Conservation (phyloP, 805 yeast genomes). For the Kodamaea kakaduensis region DNA sequence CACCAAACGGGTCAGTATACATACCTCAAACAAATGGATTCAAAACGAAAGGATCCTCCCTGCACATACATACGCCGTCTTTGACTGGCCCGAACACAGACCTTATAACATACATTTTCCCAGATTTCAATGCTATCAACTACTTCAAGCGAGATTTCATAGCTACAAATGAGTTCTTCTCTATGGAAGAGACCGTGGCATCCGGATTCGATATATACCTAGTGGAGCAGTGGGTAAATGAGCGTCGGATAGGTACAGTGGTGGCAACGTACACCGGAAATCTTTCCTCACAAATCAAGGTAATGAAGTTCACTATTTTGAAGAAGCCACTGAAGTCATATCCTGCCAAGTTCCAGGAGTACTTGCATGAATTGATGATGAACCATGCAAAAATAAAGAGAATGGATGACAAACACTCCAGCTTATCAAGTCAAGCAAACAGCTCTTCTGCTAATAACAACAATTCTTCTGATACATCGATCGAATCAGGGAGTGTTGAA, state of each 20-base stretch:
- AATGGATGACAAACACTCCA: conserved; percentile 20
- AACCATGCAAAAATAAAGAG: conserved; percentile 68
- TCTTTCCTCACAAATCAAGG: conserved; percentile 56
- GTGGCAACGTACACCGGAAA: conserved; percentile 88
- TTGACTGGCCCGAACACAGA: conserved; percentile 5
- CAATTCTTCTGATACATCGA: neutral
- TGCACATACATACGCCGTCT: neutral
- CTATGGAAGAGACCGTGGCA: conserved; percentile 45
- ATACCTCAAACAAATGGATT: neutral
- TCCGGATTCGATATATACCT: conserved; percentile 84
- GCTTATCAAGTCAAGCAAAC: conserved; percentile 5
- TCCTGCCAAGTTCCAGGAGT: conserved; percentile 51
- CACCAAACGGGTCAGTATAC: neutral
- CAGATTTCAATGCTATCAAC: conserved; percentile 55
- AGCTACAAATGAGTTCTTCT: conserved; percentile 30
- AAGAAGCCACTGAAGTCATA: conserved; percentile 46
- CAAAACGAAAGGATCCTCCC: neutral
- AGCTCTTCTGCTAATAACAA: conserved; percentile 2
- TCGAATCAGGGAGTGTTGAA: conserved; percentile 1
- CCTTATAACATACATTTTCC: conserved; percentile 42
- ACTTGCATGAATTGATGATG: conserved; percentile 61
- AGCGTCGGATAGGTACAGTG: conserved; percentile 60
- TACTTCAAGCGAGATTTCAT: conserved; percentile 40
- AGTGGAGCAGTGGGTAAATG: conserved; percentile 92
- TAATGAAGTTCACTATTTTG: conserved; percentile 51